Conservation (phyloP, 2,329 filamentous ascomycete genomes). For the Westerdykella aurantiaca region DNA sequence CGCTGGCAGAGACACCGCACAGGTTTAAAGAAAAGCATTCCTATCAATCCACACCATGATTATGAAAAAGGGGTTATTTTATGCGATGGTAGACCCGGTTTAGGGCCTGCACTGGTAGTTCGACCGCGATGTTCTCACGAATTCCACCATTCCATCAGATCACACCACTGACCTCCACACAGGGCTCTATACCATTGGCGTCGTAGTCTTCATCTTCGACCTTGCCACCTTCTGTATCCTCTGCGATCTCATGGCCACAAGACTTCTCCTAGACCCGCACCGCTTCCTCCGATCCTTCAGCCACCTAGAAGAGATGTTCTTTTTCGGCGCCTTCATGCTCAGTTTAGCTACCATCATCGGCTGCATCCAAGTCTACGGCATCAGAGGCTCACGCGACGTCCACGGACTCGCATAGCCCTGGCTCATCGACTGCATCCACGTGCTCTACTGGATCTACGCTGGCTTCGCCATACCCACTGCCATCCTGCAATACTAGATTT, state of each 20-base stretch:
- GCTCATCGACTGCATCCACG: slow-evolving; percentile 30
- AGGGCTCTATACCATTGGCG: slow-evolving; percentile 47
- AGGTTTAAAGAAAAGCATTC: slow-evolving; percentile 19
- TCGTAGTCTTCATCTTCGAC: slow-evolving; percentile 46
- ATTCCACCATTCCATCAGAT: background rate
- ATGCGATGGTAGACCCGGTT: slow-evolving; percentile 8
- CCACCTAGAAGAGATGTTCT: slow-evolving; percentile 46
- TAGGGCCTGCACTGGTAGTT: too few relatives aligned
- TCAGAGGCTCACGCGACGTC: slow-evolving; percentile 7
- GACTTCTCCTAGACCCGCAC: slow-evolving; percentile 38
- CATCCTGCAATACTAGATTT: slow-evolving; percentile 51
- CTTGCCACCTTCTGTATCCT: slow-evolving; percentile 43
- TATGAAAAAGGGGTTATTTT: too few relatives aligned
- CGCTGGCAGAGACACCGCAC: slow-evolving; percentile 40
- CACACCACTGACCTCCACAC: slow-evolving; percentile 13
- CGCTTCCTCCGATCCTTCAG: slow-evolving; percentile 41
- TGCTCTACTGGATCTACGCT: slow-evolving; percentile 41
- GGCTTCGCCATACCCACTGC: slow-evolving; percentile 29
- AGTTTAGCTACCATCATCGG: slow-evolving; percentile 34
- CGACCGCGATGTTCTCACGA: too few relatives aligned
- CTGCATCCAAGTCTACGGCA: slow-evolving; percentile 30
- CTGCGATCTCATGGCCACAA: slow-evolving; percentile 23
- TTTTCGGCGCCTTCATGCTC: slow-evolving; percentile 40
- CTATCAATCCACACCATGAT: background rate
- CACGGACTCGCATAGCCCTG: slow-evolving; percentile 30